Conservation (phyloP, 2,329 filamentous ascomycete genomes). For the Penicillium sp. region DNA sequence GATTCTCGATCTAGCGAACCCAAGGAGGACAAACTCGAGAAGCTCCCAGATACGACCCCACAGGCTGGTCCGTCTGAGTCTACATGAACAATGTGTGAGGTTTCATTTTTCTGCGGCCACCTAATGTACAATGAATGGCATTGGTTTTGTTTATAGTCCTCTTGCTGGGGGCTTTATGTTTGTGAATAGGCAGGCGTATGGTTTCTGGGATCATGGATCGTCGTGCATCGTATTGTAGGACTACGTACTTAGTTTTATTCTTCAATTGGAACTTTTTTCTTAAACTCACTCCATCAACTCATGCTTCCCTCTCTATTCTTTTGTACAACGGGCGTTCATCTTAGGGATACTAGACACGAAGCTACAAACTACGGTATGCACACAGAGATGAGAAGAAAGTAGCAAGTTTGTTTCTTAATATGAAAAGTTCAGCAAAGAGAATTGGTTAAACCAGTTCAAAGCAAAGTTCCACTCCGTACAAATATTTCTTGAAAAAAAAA, state of each 20-base stretch:
- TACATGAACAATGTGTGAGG: neutral
- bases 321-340: neutral
- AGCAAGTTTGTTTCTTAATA: neutral
- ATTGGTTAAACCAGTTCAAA: neutral
- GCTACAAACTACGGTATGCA: neutral
- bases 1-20: neutral
- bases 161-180: neutral
- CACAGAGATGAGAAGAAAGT: neutral
- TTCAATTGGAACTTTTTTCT: neutral
- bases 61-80: neutral
- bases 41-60: neutral
- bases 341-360: neutral
- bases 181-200: neutral
- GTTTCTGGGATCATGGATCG: neutral
- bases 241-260: neutral
- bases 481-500: too few relatives aligned
- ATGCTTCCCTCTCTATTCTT: neutral
- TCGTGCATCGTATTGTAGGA: neutral
- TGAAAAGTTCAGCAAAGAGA: neutral
- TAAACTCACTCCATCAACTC: neutral
- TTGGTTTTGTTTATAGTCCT: neutral
- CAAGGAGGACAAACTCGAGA: neutral
- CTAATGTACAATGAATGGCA: neutral
- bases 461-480: neutral
- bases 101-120: neutral